Evolutionary conservation across 805 yeast genomes (phyloP).

Genomic region (Yamadazyma phyllophila): DNA sequence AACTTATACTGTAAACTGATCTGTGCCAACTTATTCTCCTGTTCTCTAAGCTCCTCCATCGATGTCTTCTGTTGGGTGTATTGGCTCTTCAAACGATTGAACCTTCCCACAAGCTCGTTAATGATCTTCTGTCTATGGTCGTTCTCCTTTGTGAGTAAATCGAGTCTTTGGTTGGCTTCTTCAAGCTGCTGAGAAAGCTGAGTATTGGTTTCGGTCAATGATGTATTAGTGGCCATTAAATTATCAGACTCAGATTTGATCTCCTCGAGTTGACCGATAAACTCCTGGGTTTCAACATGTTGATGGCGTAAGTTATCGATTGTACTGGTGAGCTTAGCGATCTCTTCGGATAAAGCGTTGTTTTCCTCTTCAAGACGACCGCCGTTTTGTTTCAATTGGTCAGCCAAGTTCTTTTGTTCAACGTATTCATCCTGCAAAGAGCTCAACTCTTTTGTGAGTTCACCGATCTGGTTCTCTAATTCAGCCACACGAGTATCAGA

Average conservation of each 20-base stretch:
- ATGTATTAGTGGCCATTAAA: slow-evolving; percentile 1
- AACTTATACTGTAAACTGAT: slow-evolving; percentile 4
- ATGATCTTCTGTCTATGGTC: not conserved
- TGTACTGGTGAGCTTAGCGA: not conserved
- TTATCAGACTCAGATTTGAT: slow-evolving; percentile 4
- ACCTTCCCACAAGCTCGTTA: slow-evolving; percentile 2
- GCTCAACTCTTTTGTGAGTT: not conserved
- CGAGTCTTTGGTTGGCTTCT: slow-evolving; percentile 3
- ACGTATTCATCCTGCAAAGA: not conserved
- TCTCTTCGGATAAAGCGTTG: not conserved
- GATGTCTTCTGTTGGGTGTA: not conserved
- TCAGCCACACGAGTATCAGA: not conserved
- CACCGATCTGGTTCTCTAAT: not conserved
- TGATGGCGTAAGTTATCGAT: too few species aligned
- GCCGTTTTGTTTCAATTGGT: not conserved
- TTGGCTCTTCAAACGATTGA: slow-evolving; percentile 3
- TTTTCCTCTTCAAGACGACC: not conserved
- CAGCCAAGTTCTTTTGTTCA: not conserved
- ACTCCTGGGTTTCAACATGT: not conserved
- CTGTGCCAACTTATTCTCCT: slow-evolving; percentile 7
- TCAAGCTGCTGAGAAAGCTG: slow-evolving; percentile 14
- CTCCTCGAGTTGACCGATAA: slow-evolving; percentile 3
- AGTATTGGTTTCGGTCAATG: slow-evolving; percentile 3
- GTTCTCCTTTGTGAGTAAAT: not conserved
- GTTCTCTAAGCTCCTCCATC: slow-evolving; percentile 1